Evolutionary conservation across 1,284 basidiomycete genomes (phyloP), one percentile per base, ranked within the genome.

Genomic region (Vanrija sp.): DNA sequence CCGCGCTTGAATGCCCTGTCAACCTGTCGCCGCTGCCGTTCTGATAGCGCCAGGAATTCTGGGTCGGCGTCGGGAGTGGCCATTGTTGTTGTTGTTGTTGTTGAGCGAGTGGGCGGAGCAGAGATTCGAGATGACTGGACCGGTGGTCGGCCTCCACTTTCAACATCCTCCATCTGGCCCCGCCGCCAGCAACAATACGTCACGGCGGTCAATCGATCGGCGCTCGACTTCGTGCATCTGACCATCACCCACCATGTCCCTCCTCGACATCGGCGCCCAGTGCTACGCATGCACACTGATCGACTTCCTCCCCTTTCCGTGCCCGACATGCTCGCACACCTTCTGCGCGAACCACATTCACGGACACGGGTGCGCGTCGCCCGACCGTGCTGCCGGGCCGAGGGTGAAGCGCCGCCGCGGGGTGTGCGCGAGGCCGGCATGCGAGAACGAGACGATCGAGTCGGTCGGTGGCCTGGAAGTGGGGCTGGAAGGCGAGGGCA

Each of bases 271-370:
- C 14, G 73, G 73, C 8, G n/a, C 48, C 6, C 43, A 54, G 21
- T 75, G 73, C 55, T 26, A 56, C 5, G 9, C 59, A 5, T 75
- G 73, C 57, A 16, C 53, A 1, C 50, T 67, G 5, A 61, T 72
- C 46, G 73, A 75, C 52, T 75, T 75, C 52, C 63, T 75, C n/a
- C 73, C 72, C 1, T 62, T 68, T 26, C 55, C 47, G 4, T 75
- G 73, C 47, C 58, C 61, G 5, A 34, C 34, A 8, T 75, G 73
- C 54, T 8, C 45, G 4, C 48, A 58, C 10, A 28, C 51, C 6
- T 74, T 66, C 63, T 75, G 73, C 56, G 39, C 39, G 6, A 29
- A 53, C 1, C 73, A 75, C 51, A 64, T 75, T 28, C 53, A 58
- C 16, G 39, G 55, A 0, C 72, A 74, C 44, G 52, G 16, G 8